These are phyloP conservation scores for Phyllosticta capitalensis DNA, from an alignment of 2,329 filamentous ascomycete species.

Conservation along the genomic window DNA sequence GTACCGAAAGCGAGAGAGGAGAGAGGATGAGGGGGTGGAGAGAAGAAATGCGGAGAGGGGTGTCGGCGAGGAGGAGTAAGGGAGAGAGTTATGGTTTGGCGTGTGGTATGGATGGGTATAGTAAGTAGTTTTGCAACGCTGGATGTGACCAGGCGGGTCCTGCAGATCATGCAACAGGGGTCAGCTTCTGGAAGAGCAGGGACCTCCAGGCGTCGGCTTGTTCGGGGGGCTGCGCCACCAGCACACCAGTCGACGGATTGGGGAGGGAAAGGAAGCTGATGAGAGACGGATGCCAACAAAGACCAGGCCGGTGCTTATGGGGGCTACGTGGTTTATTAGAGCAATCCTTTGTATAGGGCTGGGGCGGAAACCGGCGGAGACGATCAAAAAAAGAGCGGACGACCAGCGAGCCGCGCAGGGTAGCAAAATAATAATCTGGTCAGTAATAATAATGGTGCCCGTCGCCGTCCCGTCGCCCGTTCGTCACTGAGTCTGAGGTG, in stretches of 20 bases:
- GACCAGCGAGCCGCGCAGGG: no score
- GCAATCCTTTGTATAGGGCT: no score
- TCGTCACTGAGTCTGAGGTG: no score
- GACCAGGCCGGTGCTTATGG: background rate
- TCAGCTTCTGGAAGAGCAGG: background rate
- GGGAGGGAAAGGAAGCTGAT: background rate
- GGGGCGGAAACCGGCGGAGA: background rate
- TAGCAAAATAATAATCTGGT: no score
- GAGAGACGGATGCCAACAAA: background rate
- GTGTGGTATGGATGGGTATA: background rate
- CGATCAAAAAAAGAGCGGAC: no score
- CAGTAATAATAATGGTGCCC: no score
- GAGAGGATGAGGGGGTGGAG: background rate
- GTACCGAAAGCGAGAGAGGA: background rate
- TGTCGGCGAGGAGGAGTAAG: no score
- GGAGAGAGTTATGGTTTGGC: background rate
- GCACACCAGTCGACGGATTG: no score
- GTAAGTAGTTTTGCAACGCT: background rate
- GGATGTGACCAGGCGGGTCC: background rate
- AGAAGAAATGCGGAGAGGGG: background rate
- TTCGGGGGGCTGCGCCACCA: background rate
- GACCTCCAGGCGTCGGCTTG: background rate
- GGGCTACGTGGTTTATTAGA: background rate
- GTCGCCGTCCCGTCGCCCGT: no score
- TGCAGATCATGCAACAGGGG: background rate